phyloP scores from a whole-genome alignment of 352 stramenopile species.

The Phytopythium oedochilum region DNA sequence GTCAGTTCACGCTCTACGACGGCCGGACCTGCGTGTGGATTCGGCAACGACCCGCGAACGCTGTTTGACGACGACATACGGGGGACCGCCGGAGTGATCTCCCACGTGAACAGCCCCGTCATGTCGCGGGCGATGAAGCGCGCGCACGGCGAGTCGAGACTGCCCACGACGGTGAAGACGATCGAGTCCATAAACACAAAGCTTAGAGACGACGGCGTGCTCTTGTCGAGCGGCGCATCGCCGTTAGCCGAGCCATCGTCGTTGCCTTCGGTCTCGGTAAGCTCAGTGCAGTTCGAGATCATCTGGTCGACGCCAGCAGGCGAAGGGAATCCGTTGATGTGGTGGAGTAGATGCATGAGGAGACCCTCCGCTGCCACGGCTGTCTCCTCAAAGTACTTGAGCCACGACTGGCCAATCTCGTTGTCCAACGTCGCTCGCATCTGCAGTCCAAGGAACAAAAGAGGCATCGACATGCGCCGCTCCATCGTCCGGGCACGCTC shows the following conservation, averaged over 20 bases:
- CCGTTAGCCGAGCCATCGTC: constrained; percentile 7
- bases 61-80: constrained; percentile 4
- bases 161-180: constrained; percentile 80
- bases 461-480: constrained; percentile 71
- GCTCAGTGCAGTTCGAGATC: constrained; percentile 73
- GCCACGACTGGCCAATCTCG: constrained; percentile 59
- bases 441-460: constrained; percentile 80
- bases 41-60: constrained; percentile 15
- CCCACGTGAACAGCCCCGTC: constrained; percentile 84
- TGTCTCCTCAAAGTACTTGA: constrained; percentile 84
- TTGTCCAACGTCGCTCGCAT: constrained; percentile 81
- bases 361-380: constrained; percentile 75
- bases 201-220: constrained; percentile 39
- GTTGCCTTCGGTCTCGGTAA: constrained; percentile 35
- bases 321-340: constrained; percentile 83
- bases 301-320: constrained; percentile 82
- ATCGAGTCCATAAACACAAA: constrained; percentile 90
- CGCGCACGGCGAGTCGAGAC: constrained; percentile 66
- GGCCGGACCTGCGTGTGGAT: constrained; percentile 1
- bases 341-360: constrained; percentile 82
- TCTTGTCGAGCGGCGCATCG: constrained; percentile 15
- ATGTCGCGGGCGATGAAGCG: constrained; percentile 82
- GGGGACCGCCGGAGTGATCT: constrained; percentile 47
- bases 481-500: constrained; percentile 59
- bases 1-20: constrained; percentile 37